Percentiles rank a stretch among this genome's conserved stretches.
Evolutionary conservation across 2,329 filamentous ascomycete genomes (phyloP).

Genomic region (Chaetothyriales sp.): DNA sequence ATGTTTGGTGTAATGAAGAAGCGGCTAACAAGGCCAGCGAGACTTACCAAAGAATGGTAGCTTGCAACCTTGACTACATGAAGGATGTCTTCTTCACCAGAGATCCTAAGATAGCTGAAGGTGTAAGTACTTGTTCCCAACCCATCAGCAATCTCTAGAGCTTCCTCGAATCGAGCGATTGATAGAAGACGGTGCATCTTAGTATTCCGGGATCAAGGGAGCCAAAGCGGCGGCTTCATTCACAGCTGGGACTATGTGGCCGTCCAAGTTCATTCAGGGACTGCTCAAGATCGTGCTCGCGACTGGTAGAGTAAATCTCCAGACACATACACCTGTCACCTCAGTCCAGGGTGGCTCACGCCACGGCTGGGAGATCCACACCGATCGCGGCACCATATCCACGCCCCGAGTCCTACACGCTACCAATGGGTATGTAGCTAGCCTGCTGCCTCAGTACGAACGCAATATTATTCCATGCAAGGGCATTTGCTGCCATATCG

Average conservation of each 20-base stretch:
- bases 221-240: conserved; percentile 24
- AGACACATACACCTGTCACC: too few relatives aligned
- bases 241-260: conserved; percentile 31
- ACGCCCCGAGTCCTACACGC: conserved; percentile 74
- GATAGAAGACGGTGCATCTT: conserved; percentile 6
- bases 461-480: conserved; percentile 63
- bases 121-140: too few relatives aligned
- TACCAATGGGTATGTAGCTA: conserved; percentile 70
- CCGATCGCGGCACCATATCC: too few relatives aligned
- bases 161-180: too few relatives aligned
- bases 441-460: conserved; percentile 54
- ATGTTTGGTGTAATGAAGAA: conserved; percentile 25
- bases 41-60: background rate
- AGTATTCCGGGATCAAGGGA: conserved; percentile 25
- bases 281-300: conserved; percentile 56
- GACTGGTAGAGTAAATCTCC: too few relatives aligned
- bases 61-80: background rate
- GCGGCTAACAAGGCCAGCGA: conserved; percentile 16
- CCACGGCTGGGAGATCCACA: too few relatives aligned
- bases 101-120: too few relatives aligned
- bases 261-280: conserved; percentile 69
- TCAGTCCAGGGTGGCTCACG: too few relatives aligned
- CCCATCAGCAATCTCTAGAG: too few relatives aligned
- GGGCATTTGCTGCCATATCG: conserved; percentile 40
- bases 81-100: conserved; percentile 2